Conservation (phyloP, 495 filamentous ascomycete species). For the Gamarada debralockiae region DNA sequence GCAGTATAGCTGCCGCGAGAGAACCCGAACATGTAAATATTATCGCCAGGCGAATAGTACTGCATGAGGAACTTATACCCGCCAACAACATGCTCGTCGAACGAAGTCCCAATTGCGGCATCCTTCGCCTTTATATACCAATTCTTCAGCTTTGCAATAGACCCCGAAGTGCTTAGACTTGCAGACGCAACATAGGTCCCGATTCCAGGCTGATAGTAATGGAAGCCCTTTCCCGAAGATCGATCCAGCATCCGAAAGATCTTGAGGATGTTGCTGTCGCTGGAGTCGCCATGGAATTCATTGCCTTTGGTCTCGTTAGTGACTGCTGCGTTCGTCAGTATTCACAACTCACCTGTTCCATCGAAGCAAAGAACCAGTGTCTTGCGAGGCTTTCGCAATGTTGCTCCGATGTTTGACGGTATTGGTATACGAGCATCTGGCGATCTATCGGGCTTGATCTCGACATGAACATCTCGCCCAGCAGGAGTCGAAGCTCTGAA, state of each 20-base stretch:
- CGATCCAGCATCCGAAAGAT: constrained; percentile 69
- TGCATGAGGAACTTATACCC: constrained; percentile 89
- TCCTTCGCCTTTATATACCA: constrained; percentile 84
- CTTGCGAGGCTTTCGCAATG: not conserved
- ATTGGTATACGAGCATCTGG: not conserved
- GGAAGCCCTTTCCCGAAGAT: constrained; percentile 43
- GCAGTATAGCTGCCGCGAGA: constrained; percentile 85
- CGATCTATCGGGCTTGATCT: not conserved
- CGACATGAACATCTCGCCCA: not conserved
- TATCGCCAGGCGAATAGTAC: constrained; percentile 74
- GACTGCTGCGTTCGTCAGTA: not conserved
- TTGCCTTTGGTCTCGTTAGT: constrained; percentile 47
- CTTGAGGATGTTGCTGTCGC: constrained; percentile 87
- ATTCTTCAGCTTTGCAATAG: constrained; percentile 27
- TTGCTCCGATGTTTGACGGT: not conserved
- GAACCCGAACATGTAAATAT: constrained; percentile 84
- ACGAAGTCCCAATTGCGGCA: constrained; percentile 77
- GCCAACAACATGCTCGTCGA: constrained; percentile 78
- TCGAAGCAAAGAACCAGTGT: constrained; percentile 77
- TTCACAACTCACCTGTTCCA: constrained; percentile 47
- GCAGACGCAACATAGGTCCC: constrained; percentile 25
- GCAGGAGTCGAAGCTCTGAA: not conserved
- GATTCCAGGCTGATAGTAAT: constrained; percentile 60
- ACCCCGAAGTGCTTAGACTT: not conserved
- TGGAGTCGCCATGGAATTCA: constrained; percentile 76